Conservation (phyloP, 805 yeast species). For the Clavispora fructus region DNA sequence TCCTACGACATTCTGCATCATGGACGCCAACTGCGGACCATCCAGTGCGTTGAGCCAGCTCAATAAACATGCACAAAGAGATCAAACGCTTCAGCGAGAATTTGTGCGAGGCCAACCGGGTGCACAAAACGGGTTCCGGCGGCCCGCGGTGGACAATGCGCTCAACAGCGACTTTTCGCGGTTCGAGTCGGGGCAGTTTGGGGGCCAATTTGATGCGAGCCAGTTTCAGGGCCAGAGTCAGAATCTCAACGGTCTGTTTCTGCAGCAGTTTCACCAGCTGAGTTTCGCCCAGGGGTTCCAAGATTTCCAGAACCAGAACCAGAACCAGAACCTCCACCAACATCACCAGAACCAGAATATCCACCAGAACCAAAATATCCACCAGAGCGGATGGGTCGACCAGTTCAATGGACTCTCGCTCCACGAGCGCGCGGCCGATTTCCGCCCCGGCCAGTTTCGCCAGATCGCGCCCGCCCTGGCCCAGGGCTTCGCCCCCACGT, state of each 20-base stretch:
- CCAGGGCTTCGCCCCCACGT: slow-evolving; percentile 1
- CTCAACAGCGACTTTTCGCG: neutral
- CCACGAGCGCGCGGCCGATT: slow-evolving; percentile 18
- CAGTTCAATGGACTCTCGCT: slow-evolving; percentile 5
- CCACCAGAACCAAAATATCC: neutral
- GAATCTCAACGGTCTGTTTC: neutral
- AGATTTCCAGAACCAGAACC: slow-evolving; percentile 2
- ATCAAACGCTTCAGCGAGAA: slow-evolving; percentile 36
- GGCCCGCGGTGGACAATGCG: slow-evolving; percentile 6
- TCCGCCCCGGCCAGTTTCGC: slow-evolving; percentile 10
- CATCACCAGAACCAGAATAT: neutral
- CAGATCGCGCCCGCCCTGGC: neutral
- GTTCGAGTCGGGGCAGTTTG: slow-evolving; percentile 15
- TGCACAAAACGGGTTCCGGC: slow-evolving; percentile 8
- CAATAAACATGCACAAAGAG: slow-evolving; percentile 36
- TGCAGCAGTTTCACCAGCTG: neutral
- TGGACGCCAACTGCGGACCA: slow-evolving; percentile 43
- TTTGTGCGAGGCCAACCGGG: slow-evolving; percentile 6
- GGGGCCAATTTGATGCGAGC: slow-evolving; percentile 9
- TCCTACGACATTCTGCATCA: slow-evolving; percentile 1
- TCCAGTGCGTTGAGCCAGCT: slow-evolving; percentile 40
- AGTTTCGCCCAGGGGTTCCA: neutral
- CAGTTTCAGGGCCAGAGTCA: neutral
- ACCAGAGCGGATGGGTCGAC: slow-evolving; percentile 2
- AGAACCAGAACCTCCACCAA: too few relatives aligned